Percentiles rank a stretch among this genome's conserved stretches.
Conservation (phyloP, 2,329 filamentous ascomycete genomes). For the Parastagonospora avenae region DNA sequence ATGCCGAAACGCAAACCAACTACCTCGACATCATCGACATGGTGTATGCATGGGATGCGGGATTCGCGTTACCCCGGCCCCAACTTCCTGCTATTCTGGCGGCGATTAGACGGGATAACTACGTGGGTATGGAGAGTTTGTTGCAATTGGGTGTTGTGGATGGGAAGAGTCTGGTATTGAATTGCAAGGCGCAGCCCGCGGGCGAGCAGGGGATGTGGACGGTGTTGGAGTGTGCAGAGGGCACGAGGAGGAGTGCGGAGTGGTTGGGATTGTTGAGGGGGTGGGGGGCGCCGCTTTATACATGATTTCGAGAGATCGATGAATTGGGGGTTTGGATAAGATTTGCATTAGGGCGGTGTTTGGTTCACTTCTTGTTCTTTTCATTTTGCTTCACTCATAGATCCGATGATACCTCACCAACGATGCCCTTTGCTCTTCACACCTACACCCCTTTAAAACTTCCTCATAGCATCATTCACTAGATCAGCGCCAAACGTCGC, state of each 20-base stretch:
- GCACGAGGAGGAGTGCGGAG: conserved; percentile 20
- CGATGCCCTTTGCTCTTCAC: background rate
- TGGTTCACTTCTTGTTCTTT: too few species aligned
- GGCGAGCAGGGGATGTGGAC: conserved; percentile 22
- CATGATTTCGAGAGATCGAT: background rate
- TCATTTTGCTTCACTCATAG: too few species aligned
- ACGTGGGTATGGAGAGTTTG: conserved; percentile 18
- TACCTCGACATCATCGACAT: conserved; percentile 21
- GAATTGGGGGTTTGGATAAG: too few species aligned
- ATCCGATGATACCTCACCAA: too few species aligned
- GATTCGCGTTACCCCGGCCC: conserved; percentile 13
- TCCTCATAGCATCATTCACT: conserved; percentile 28
- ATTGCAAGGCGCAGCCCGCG: conserved; percentile 20
- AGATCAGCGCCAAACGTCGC: conserved; percentile 25
- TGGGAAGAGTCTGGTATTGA: conserved; percentile 18
- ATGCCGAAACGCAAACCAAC: conserved; percentile 5
- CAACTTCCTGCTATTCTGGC: conserved; percentile 20
- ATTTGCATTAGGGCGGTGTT: too few species aligned
- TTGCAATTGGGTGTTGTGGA: conserved; percentile 16
- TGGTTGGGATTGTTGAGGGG: conserved; percentile 24
- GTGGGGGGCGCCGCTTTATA: conserved; percentile 19
- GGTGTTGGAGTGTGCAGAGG: conserved; percentile 24
- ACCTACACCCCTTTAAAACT: conserved; percentile 9
- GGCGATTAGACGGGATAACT: conserved; percentile 24
- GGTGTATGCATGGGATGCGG: conserved; percentile 21